Evolutionary conservation across 495 filamentous ascomycete species (phyloP).

Genomic region (Geoglossum glabrum): DNA sequence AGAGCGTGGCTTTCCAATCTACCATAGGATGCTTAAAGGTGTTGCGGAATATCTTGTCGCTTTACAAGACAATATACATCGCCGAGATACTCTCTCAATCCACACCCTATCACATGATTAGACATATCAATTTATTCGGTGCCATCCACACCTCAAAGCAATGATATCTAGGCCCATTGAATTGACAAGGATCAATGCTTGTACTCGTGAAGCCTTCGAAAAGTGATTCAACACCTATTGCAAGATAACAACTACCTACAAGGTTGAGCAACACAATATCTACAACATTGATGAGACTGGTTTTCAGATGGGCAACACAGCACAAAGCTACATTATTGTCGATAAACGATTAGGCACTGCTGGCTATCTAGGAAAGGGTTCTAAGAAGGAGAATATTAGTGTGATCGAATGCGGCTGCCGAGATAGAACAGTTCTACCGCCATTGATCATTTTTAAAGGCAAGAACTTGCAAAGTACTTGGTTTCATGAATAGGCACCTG

Average conservation of each 20-base stretch:
- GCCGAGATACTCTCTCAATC: too few species aligned
- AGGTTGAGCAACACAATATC: not conserved
- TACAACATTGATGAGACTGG: too few species aligned
- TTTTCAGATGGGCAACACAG: not conserved
- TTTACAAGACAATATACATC: too few species aligned
- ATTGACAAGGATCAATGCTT: too few species aligned
- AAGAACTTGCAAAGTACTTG: not conserved
- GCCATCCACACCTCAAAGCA: too few species aligned
- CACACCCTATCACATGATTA: too few species aligned
- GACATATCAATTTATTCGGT: too few species aligned
- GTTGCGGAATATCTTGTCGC: too few species aligned
- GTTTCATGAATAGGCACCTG: not conserved
- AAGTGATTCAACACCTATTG: not conserved
- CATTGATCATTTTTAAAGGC: not conserved
- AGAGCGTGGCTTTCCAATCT: too few species aligned
- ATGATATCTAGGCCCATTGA: too few species aligned
- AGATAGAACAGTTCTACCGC: not conserved
- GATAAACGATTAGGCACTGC: not conserved
- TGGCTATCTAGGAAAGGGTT: not conserved
- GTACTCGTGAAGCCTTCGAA: not conserved
- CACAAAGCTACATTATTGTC: not conserved
- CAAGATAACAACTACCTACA: not conserved
- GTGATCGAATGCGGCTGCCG: not conserved
- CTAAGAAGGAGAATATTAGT: not conserved
- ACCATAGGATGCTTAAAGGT: too few species aligned